phyloP scores from a whole-genome alignment of 176 grass and related monocot genomes.

The Oryza nivara region DNA sequence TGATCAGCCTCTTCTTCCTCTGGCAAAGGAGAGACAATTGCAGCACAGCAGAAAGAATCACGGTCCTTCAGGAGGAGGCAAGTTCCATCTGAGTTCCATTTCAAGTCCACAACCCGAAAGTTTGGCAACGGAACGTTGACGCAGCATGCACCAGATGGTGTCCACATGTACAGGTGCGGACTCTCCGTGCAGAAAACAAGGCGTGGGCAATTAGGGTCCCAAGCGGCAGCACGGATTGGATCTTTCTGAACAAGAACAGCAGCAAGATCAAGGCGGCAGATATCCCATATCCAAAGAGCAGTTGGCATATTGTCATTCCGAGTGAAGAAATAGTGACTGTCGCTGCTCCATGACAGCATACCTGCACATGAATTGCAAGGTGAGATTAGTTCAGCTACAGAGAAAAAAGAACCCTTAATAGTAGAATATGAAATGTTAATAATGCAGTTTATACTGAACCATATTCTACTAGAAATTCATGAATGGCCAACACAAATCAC shows the following conservation, averaged over 20 bases:
- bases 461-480: conserved; percentile 7
- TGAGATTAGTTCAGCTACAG: too few relatives aligned
- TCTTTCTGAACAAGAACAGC: conserved; percentile 94
- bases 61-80: conserved; percentile 85
- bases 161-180: conserved; percentile 89
- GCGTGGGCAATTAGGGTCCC: conserved; percentile 74
- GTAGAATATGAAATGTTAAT: not conserved
- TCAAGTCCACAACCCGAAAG: conserved; percentile 77
- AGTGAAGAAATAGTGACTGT: conserved; percentile 87
- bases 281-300: conserved; percentile 97
- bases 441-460: not conserved
- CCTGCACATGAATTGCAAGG: conserved; percentile 49
- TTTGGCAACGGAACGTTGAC: conserved; percentile 72
- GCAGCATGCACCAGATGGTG: conserved; percentile 66
- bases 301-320: conserved; percentile 92
- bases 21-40: conserved; percentile 58
- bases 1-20: conserved; percentile 53
- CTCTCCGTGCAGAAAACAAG: conserved; percentile 79
- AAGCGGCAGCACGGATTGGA: conserved; percentile 79
- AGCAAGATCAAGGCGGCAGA: conserved; percentile 79
- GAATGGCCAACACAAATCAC: conserved; percentile 14
- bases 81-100: conserved; percentile 78
- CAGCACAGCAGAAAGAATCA: conserved; percentile 85
- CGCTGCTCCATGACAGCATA: conserved; percentile 82
- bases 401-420: too few relatives aligned